Evolutionary conservation across 306 rosid genomes (phyloP), one percentile per base, ranked within the genome.

Genomic region (Abrus pulchellus): DNA sequence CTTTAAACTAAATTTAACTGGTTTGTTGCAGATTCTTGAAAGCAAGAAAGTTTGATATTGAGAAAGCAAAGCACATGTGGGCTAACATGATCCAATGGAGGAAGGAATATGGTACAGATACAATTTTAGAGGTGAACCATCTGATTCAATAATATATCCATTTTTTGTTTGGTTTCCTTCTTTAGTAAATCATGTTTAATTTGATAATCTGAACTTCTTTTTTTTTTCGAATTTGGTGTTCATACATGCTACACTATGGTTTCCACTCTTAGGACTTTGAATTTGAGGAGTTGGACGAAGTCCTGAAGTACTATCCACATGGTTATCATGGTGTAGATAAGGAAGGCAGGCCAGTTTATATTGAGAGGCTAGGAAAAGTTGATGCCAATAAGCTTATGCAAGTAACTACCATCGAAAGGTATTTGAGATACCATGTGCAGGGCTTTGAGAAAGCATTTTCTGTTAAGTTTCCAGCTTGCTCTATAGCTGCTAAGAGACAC

Each of bases 11-110:
- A 65, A 33, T 33, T 47, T 9, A 29, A 50, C 59, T 64, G 9
- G 33, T 63, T 73, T 83, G 56, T 82, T 85, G 71, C 86, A 94
- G 98, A 84, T 92, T 94, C 87, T 82, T 92, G 87, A 90, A 79
- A 80, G 98, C 98, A 28, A 92, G 98, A 82, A 92, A 90, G 87
- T 94, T 90, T 81, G 97, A 92, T 87, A 83, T 79, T 41, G 98
- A 94, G 75, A 90, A 86, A 81, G 93, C 98, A 40, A 94, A 94
- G 75, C 86, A 83, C 47, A 92, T 92, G 97, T 94, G 98, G 98
- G 87, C 85, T 75, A 88, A 88, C 84, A 94, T 94, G 98, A 89
- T 92, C 72, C 94, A 89, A 38, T 94, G 98, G 98, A 89, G 98
- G 92, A 88, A 82, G 83, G 97, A 89, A 2, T 94, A 86, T 69